Percentiles rank a stretch among this genome's conserved stretches.
These are phyloP conservation scores for Diophrys appendiculata DNA, from an alignment of 73 alveolate genomes.

Conservation along the genomic window DNA sequence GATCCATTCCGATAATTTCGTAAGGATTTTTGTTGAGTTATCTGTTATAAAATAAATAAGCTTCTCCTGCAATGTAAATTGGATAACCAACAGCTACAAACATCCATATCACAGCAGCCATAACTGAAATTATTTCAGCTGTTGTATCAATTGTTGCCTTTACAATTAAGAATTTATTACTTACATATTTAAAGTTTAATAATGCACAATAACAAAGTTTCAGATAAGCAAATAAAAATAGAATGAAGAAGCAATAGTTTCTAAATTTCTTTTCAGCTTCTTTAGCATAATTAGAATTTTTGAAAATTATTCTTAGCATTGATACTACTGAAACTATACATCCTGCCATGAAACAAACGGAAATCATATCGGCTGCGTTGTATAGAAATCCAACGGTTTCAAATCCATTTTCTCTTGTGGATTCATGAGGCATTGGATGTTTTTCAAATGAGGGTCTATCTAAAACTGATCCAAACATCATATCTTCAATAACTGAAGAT, in stretches of 20 bases:
- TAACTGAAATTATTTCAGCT: neutral
- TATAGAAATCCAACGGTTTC: constrained; percentile 5
- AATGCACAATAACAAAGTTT: neutral
- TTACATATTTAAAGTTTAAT: neutral
- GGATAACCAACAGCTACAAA: neutral
- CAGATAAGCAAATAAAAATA: neutral
- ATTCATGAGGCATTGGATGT: neutral
- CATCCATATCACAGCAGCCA: neutral
- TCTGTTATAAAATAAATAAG: neutral
- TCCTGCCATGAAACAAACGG: neutral
- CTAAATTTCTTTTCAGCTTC: neutral
- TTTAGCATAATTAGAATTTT: neutral
- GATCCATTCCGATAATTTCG: neutral
- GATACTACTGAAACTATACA: neutral
- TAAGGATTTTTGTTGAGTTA: too few relatives aligned
- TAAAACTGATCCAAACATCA: neutral
- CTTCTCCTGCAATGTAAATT: neutral
- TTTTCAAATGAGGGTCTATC: neutral
- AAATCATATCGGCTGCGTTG: constrained; percentile 3
- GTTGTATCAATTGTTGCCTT: neutral
- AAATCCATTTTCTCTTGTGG: neutral
- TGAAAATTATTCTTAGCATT: neutral
- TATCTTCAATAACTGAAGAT: neutral
- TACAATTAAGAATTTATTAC: neutral
- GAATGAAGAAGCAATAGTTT: too few relatives aligned